A percentile compares a stretch with the other conserved stretches of the same genome.
phyloP scores from a whole-genome alignment of 306 rosid genomes.

The Psophocarpus tetragonolobus region DNA sequence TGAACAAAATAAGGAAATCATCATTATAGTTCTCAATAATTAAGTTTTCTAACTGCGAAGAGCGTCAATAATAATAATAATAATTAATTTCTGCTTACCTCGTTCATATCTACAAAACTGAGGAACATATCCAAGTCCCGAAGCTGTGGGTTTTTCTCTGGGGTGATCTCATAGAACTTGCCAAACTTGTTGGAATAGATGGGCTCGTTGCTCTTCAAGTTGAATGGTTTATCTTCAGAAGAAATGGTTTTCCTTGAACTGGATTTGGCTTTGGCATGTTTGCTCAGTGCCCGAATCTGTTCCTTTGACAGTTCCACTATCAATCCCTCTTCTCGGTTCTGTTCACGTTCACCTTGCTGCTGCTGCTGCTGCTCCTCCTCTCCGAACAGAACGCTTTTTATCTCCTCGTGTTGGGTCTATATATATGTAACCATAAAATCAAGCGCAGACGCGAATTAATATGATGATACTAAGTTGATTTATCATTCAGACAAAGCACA shows the following conservation, averaged over 20 bases:
- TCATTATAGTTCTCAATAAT: not conserved
- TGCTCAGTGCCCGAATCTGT: conserved; percentile 7
- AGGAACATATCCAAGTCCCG: not conserved
- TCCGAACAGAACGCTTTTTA: too few species aligned
- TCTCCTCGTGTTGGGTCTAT: conserved; percentile 22
- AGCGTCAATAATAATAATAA: not conserved
- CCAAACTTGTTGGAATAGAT: conserved; percentile 39
- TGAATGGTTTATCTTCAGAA: conserved; percentile 32
- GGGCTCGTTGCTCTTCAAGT: conserved; percentile 13
- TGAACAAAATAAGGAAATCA: not conserved
- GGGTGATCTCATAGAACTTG: conserved; percentile 27
- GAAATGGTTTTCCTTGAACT: not conserved
- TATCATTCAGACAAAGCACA: not conserved
- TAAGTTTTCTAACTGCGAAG: not conserved
- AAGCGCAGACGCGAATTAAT: too few species aligned
- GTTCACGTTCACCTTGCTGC: too few species aligned
- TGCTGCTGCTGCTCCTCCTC: too few species aligned
- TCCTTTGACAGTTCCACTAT: too few species aligned
- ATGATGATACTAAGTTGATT: too few species aligned
- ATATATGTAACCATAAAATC: too few species aligned
- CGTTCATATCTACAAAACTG: not conserved
- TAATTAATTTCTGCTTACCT: not conserved
- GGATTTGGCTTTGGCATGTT: conserved; percentile 3
- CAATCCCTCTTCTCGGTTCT: too few species aligned
- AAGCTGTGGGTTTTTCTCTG: conserved; percentile 4